phyloP scores from a whole-genome alignment of 805 yeast species.

The Yarrowia sp. region DNA sequence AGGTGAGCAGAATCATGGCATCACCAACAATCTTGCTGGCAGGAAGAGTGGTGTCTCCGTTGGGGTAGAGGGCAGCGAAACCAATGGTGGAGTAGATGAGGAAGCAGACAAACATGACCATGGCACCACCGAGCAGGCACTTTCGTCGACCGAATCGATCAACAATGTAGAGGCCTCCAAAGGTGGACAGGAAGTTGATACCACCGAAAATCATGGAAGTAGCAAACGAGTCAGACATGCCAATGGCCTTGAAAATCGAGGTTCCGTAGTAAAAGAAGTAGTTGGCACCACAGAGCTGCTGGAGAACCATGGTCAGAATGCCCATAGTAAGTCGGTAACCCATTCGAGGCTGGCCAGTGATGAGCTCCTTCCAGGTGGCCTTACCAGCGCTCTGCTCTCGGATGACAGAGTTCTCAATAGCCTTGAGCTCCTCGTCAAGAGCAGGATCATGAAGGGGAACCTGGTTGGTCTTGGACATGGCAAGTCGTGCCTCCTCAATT shows the following conservation, averaged over 20 bases:
- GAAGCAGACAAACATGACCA: conserved; percentile 51
- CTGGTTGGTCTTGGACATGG: conserved; percentile 49
- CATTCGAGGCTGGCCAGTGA: conserved; percentile 39
- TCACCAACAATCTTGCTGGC: conserved; percentile 45
- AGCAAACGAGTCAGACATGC: conserved; percentile 51
- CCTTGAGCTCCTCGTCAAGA: conserved; percentile 40
- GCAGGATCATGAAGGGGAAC: conserved; percentile 38
- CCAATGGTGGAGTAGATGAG: conserved; percentile 51
- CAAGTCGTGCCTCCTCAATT: conserved; percentile 54
- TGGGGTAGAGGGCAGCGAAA: conserved; percentile 43
- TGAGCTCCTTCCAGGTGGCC: conserved; percentile 51
- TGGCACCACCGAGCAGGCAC: conserved; percentile 48
- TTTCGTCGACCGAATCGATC: conserved; percentile 54
- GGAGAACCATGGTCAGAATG: conserved; percentile 43
- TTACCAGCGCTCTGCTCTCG: conserved; percentile 42
- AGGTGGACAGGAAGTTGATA: conserved; percentile 53
- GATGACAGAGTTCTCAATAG: conserved; percentile 44
- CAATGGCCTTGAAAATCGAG: conserved; percentile 47
- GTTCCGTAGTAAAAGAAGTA: conserved; percentile 68
- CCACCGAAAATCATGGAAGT: conserved; percentile 55
- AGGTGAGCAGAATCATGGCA: conserved; percentile 56
- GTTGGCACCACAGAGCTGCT: conserved; percentile 65
- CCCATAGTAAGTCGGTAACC: conserved; percentile 34
- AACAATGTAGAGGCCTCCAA: conserved; percentile 48
- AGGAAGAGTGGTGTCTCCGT: conserved; percentile 36